Conservation (phyloP, 495 filamentous ascomycete genomes). For the Cudoniella acicularis region DNA sequence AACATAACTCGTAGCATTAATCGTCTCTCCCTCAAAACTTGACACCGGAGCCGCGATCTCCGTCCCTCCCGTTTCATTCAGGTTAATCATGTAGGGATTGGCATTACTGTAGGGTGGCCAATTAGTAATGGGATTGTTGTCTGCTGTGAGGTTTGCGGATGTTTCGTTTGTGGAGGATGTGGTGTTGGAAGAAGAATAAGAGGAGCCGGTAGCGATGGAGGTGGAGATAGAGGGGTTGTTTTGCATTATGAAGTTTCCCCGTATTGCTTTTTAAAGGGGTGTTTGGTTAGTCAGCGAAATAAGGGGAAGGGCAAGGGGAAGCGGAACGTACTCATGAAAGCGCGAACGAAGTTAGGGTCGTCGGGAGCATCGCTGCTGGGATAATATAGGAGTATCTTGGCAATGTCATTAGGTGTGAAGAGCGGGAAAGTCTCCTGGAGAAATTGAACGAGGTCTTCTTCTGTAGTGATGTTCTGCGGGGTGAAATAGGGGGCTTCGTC, state of each 20-base stretch:
- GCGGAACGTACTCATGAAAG: too few species aligned
- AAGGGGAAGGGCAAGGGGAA: neutral
- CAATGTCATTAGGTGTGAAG: neutral
- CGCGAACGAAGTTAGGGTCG: neutral
- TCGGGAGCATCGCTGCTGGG: constrained; percentile 30
- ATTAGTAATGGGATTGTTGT: constrained; percentile 17
- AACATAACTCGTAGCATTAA: constrained; percentile 19
- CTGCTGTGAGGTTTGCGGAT: too few species aligned
- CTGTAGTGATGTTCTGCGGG: neutral
- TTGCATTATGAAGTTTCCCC: constrained; percentile 53
- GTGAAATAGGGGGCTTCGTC: constrained; percentile 45
- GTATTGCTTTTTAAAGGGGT: constrained; percentile 60
- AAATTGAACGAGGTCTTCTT: neutral
- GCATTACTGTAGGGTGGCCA: constrained; percentile 31
- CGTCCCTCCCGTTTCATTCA: constrained; percentile 52
- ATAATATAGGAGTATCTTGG: neutral
- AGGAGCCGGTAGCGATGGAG: constrained; percentile 34
- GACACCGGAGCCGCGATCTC: constrained; percentile 22
- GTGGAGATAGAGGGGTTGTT: constrained; percentile 49
- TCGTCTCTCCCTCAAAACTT: neutral
- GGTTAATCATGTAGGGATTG: constrained; percentile 40
- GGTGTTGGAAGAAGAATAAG: too few species aligned
- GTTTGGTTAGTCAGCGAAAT: neutral
- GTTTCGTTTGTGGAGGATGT: too few species aligned
- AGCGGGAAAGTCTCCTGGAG: neutral